A percentile compares a stretch with the other conserved stretches of the same genome.
phyloP scores from a whole-genome alignment of 163 green algal species.

The Chlorella variabilis region DNA sequence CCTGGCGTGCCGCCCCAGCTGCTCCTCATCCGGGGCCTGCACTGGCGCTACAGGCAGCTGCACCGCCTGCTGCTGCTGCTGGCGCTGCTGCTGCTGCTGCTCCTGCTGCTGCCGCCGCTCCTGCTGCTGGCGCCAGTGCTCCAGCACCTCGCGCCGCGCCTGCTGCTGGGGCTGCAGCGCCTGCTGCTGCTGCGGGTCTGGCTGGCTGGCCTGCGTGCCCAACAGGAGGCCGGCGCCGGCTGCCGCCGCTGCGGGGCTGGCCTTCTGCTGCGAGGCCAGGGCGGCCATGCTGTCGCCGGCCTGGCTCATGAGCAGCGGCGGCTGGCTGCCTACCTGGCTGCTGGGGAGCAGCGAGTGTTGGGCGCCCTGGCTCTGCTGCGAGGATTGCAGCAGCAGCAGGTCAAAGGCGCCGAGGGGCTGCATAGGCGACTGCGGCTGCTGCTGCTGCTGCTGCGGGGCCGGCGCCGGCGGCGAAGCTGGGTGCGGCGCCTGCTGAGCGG shows the following conservation, averaged over 20 bases:
- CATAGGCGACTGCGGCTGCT: not conserved
- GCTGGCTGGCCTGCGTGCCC: conserved; percentile 29
- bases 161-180: not conserved
- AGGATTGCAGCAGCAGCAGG: not conserved
- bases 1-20: not conserved
- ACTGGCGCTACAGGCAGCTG: not conserved
- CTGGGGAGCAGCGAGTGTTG: too few relatives aligned
- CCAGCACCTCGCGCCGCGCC: conserved; percentile 3
- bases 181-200: conserved; percentile 14
- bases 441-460: not conserved
- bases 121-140: conserved; percentile 10
- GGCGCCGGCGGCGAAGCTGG: too few relatives aligned
- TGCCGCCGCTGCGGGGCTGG: not conserved
- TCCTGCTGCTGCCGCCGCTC: conserved; percentile 20
- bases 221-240: not conserved
- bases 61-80: not conserved
- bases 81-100: not conserved
- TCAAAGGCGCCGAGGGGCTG: not conserved
- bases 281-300: conserved; percentile 22
- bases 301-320: conserved; percentile 24
- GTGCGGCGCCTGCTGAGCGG: too few relatives aligned
- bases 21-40: not conserved
- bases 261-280: conserved; percentile 5
- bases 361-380: not conserved
- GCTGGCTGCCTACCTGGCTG: not conserved